These are phyloP conservation scores for Yarrowia phangngaensis DNA, from an alignment of 805 yeast species.

Conservation along the genomic window DNA sequence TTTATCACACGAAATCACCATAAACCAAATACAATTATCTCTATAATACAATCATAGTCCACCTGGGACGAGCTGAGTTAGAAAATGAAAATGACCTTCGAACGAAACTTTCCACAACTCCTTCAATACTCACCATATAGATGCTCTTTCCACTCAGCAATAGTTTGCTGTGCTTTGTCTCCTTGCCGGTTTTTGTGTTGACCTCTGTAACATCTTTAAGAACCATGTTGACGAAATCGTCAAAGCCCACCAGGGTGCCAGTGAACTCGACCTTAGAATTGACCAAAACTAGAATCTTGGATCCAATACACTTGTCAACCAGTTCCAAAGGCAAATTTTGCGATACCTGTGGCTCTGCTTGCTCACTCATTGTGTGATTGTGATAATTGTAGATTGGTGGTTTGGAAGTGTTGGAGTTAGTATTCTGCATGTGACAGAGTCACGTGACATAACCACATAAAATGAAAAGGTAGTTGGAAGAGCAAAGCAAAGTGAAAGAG, in stretches of 20 bases:
- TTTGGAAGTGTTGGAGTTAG: slow-evolving; percentile 1
- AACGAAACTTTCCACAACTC: neutral
- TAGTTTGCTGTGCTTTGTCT: slow-evolving; percentile 37
- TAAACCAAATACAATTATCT: slow-evolving; percentile 14
- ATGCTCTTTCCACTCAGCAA: slow-evolving; percentile 43
- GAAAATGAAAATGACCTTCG: neutral
- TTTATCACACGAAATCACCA: no score
- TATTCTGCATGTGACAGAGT: no score
- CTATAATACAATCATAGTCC: slow-evolving; percentile 26
- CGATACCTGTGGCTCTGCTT: slow-evolving; percentile 26
- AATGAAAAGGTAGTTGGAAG: no score
- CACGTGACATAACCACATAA: no score
- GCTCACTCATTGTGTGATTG: slow-evolving; percentile 20
- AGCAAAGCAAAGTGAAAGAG: no score
- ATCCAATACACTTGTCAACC: slow-evolving; percentile 82
- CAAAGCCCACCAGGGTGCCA: slow-evolving; percentile 90
- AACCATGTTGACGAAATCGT: slow-evolving; percentile 82
- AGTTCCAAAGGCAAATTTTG: slow-evolving; percentile 67
- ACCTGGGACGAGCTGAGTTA: slow-evolving; percentile 27
- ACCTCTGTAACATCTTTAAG: slow-evolving; percentile 71
- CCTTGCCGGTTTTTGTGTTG: slow-evolving; percentile 31
- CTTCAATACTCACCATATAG: slow-evolving; percentile 37
- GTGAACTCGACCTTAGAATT: slow-evolving; percentile 62
- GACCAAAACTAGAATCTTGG: slow-evolving; percentile 69
- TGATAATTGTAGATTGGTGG: neutral